A percentile compares a stretch with the other conserved stretches of the same genome.
These are phyloP conservation scores for Aspergillus sergii DNA, from an alignment of 2,329 filamentous ascomycete species.

Conservation along the genomic window DNA sequence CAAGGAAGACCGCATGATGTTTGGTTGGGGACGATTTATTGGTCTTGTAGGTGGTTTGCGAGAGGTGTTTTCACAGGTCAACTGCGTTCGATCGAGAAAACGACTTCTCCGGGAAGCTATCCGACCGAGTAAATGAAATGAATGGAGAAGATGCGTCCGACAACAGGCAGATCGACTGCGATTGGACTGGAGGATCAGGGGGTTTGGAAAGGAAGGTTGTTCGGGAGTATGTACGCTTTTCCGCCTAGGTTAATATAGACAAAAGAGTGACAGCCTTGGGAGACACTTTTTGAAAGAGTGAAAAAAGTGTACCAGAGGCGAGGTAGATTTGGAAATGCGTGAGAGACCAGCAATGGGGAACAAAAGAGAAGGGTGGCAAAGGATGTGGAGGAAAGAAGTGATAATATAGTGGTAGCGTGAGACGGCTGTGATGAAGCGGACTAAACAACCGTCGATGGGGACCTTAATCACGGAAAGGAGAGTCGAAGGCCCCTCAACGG, in stretches of 20 bases:
- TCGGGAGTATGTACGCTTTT: slow-evolving; percentile 18
- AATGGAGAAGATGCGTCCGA: slow-evolving; percentile 11
- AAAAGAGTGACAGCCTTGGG: slow-evolving; percentile 39
- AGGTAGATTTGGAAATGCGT: slow-evolving; percentile 16
- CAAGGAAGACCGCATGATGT: slow-evolving; percentile 38
- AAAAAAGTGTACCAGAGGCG: slow-evolving; percentile 29
- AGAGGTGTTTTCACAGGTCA: slow-evolving; percentile 33
- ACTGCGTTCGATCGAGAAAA: slow-evolving; percentile 27
- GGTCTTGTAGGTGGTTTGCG: slow-evolving; percentile 9
- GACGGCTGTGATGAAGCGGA: not conserved
- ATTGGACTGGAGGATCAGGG: slow-evolving; percentile 13
- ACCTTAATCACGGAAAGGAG: slow-evolving; percentile 19
- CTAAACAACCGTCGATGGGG: not conserved
- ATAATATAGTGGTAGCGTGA: slow-evolving; percentile 22
- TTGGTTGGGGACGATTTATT: not conserved
- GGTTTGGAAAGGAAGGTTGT: slow-evolving; percentile 2
- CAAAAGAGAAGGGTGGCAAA: slow-evolving; percentile 21
- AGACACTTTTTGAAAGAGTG: slow-evolving; percentile 36
- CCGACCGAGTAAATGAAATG: slow-evolving; percentile 10
- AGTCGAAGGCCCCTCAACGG: slow-evolving; percentile 9
- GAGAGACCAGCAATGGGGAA: slow-evolving; percentile 13
- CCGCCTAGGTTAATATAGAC: slow-evolving; percentile 16
- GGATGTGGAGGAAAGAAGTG: slow-evolving; percentile 14
- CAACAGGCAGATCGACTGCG: slow-evolving; percentile 41
- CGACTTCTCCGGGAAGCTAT: slow-evolving; percentile 43